Evolutionary conservation across 75 land plant genomes (phyloP).

Genomic region (Pinus albicaulis): DNA sequence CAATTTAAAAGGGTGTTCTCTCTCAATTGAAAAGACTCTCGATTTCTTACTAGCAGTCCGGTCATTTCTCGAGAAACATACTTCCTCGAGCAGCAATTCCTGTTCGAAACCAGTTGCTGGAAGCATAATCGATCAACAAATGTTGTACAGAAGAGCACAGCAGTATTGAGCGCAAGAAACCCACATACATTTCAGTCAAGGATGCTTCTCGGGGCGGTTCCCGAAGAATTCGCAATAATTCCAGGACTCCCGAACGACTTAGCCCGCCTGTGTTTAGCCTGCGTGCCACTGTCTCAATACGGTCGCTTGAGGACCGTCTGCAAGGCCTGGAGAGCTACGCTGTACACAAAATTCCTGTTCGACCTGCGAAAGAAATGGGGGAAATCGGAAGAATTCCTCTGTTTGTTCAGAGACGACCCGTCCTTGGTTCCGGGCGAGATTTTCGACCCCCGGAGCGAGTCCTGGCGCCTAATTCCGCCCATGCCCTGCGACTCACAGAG

Average conservation of each 20-base stretch:
- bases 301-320: constrained; percentile 54
- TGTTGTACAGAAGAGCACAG: too few relatives aligned
- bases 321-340: constrained; percentile 51
- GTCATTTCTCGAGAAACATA: too few relatives aligned
- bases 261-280: constrained; percentile 69
- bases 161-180: too few relatives aligned
- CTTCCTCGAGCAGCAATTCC: too few relatives aligned
- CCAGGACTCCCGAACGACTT: constrained; percentile 89
- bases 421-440: constrained; percentile 59
- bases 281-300: constrained; percentile 60
- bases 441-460: constrained; percentile 54
- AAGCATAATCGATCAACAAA: too few relatives aligned
- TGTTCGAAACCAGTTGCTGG: too few relatives aligned
- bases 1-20: too few relatives aligned
- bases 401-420: constrained; percentile 86
- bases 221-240: constrained; percentile 36
- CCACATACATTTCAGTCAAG: too few relatives aligned
- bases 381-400: constrained; percentile 41
- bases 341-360: constrained; percentile 48
- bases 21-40: too few relatives aligned
- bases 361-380: constrained; percentile 39
- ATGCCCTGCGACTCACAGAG: constrained; percentile 62
- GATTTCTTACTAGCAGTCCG: too few relatives aligned
- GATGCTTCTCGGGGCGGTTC: not conserved
- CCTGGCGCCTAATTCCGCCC: constrained; percentile 64